A percentile compares a stretch with the other conserved stretches of the same genome.
These are phyloP conservation scores for Xanthoconium purpureum DNA, from an alignment of 768 basidiomycete genomes.

Conservation along the genomic window DNA sequence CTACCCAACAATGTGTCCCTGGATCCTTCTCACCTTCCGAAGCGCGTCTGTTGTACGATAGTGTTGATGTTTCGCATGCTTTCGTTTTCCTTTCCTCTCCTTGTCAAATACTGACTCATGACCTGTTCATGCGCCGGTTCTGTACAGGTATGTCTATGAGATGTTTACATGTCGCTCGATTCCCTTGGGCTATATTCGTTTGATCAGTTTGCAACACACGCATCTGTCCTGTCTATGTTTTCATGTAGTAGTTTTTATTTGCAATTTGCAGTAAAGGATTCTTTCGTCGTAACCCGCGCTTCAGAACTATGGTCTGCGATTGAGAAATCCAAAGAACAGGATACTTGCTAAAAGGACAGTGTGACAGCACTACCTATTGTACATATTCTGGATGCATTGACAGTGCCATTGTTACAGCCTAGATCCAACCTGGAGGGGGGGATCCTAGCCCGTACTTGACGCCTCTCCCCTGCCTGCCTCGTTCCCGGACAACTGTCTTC, in stretches of 20 bases:
- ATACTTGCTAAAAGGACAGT: neutral
- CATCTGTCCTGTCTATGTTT: constrained; percentile 20
- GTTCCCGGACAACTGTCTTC: constrained; percentile 10
- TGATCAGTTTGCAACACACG: constrained; percentile 9
- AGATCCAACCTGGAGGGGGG: constrained; percentile 52
- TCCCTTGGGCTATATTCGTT: constrained; percentile 17
- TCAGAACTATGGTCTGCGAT: neutral
- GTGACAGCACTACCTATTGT: neutral
- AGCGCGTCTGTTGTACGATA: constrained; percentile 30
- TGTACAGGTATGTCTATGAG: constrained; percentile 30
- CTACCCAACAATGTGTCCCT: constrained; percentile 6
- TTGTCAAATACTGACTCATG: constrained; percentile 27
- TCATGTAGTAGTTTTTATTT: constrained; percentile 20
- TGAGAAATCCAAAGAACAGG: neutral
- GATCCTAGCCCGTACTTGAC: constrained; percentile 4
- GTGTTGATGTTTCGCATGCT: constrained; percentile 29
- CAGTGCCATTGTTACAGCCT: constrained; percentile 1
- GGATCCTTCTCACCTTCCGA: constrained; percentile 1
- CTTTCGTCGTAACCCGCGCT: neutral
- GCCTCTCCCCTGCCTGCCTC: constrained; percentile 8
- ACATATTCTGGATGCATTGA: neutral
- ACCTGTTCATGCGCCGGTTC: constrained; percentile 26
- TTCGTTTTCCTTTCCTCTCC: constrained; percentile 29
- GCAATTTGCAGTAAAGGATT: constrained; percentile 12
- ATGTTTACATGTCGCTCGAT: constrained; percentile 22